phyloP scores from a whole-genome alignment of 1,284 basidiomycete genomes.

The Puccinia hordei region DNA sequence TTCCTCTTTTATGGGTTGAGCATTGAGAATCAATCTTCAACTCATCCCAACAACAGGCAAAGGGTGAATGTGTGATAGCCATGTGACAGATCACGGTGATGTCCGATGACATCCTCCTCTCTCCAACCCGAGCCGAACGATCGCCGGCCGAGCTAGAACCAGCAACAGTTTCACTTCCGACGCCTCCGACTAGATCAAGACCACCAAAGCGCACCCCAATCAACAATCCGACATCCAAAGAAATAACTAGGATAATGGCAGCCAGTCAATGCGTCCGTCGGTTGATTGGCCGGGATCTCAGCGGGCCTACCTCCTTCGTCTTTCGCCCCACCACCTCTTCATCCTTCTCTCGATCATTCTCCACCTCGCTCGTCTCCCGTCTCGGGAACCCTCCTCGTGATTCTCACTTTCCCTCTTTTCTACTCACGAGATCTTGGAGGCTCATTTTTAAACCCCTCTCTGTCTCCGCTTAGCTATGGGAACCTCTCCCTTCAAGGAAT shows the following conservation, averaged over 20 bases:
- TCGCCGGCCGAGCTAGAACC: too few species aligned
- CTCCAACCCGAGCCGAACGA: too few species aligned
- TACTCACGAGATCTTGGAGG: not conserved
- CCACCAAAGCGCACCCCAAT: too few species aligned
- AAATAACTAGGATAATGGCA: not conserved
- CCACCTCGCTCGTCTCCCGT: slow-evolving; percentile 5
- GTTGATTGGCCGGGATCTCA: not conserved
- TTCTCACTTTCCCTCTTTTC: too few species aligned
- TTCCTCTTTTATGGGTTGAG: too few species aligned
- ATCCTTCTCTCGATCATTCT: slow-evolving; percentile 18
- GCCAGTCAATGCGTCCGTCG: slow-evolving; percentile 5
- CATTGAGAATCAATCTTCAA: too few species aligned
- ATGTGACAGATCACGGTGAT: too few species aligned
- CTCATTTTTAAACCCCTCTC: not conserved
- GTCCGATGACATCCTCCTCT: too few species aligned
- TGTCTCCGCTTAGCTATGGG: slow-evolving; percentile 33
- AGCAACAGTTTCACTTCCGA: too few species aligned
- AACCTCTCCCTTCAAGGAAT: slow-evolving; percentile 41
- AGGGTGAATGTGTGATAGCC: too few species aligned
- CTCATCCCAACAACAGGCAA: too few species aligned
- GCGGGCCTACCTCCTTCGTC: not conserved
- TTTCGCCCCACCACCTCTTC: not conserved
- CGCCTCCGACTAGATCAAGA: too few species aligned
- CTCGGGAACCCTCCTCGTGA: slow-evolving; percentile 43
- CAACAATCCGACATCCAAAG: not conserved